Evolutionary conservation across 1,284 basidiomycete species (phyloP).

Genomic region (Microbotryum intermedium): DNA sequence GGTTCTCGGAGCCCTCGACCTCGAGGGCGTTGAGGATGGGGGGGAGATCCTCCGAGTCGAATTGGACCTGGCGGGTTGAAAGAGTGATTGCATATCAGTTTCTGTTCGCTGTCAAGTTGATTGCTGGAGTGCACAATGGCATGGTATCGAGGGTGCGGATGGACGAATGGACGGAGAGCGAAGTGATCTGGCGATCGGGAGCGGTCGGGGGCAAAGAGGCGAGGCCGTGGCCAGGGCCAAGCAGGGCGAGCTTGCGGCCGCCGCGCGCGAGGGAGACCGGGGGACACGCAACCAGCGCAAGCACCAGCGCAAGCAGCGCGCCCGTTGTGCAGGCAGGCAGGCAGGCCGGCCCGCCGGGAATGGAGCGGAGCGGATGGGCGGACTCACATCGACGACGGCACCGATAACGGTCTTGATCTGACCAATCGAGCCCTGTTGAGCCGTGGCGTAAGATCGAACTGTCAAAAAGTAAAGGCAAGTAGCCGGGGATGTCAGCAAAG

Average conservation of each 20-base stretch:
- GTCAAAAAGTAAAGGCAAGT: neutral
- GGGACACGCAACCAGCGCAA: neutral
- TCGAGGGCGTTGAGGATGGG: slow-evolving; percentile 97
- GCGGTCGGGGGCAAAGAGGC: neutral
- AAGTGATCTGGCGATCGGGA: slow-evolving; percentile 50
- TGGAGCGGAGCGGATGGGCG: neutral
- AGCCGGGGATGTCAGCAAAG: neutral
- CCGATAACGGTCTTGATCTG: slow-evolving; percentile 59
- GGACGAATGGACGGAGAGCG: neutral
- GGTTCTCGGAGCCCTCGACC: slow-evolving; percentile 73
- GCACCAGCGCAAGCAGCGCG: too few relatives aligned
- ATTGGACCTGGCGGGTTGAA: slow-evolving; percentile 27
- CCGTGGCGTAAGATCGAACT: slow-evolving; percentile 86
- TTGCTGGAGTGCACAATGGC: too few relatives aligned
- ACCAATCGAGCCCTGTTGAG: slow-evolving; percentile 62
- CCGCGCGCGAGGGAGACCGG: neutral
- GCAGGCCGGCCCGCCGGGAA: neutral
- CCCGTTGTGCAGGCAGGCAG: too few relatives aligned
- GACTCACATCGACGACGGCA: slow-evolving; percentile 77
- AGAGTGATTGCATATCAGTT: slow-evolving; percentile 41
- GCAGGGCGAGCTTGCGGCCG: neutral
- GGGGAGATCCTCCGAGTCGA: slow-evolving; percentile 58
- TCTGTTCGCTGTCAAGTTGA: too few relatives aligned
- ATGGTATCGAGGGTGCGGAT: neutral
- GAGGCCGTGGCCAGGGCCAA: too few relatives aligned